Evolutionary conservation across 176 grass and related monocot genomes (phyloP).

Genomic region (Oryza meyeriana): DNA sequence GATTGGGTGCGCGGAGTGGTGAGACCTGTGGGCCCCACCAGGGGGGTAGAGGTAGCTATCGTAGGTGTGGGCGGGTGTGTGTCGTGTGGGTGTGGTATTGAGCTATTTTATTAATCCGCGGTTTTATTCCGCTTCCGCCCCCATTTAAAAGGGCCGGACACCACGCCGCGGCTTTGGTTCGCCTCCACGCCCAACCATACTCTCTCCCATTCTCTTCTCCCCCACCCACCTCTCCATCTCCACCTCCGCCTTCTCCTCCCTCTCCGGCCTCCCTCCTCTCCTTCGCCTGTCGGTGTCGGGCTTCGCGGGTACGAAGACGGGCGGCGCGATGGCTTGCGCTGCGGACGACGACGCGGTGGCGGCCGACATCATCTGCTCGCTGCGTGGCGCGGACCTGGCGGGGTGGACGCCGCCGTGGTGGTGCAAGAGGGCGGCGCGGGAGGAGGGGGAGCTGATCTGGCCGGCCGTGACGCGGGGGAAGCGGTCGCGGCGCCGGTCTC

Average conservation of each 20-base stretch:
- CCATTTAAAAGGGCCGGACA: slow-evolving; percentile 43
- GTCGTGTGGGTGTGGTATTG: slow-evolving; percentile 33
- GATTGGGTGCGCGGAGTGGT: too few species aligned
- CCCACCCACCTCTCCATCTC: slow-evolving; percentile 6
- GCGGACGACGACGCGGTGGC: slow-evolving; percentile 24
- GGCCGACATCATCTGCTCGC: slow-evolving; percentile 36
- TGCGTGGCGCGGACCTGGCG: slow-evolving; percentile 27
- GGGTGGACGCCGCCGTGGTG: slow-evolving; percentile 50
- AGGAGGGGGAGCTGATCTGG: slow-evolving; percentile 28
- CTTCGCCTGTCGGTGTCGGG: neutral
- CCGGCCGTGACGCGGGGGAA: slow-evolving; percentile 19
- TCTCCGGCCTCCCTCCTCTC: neutral
- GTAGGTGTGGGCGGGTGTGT: slow-evolving; percentile 2
- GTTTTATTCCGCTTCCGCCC: slow-evolving; percentile 31
- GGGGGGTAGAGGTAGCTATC: too few species aligned
- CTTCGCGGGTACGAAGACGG: neutral
- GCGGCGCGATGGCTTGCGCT: neutral
- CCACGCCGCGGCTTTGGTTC: slow-evolving; percentile 29
- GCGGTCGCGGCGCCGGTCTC: slow-evolving; percentile 43
- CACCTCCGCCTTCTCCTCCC: neutral
- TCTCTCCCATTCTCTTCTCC: slow-evolving; percentile 12
- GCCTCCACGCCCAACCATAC: neutral
- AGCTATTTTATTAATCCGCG: neutral
- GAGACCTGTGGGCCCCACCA: too few species aligned
- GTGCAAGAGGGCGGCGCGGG: neutral